Evolutionary conservation across 2,329 filamentous ascomycete genomes (phyloP).

Genomic region (Coniella lustricola): DNA sequence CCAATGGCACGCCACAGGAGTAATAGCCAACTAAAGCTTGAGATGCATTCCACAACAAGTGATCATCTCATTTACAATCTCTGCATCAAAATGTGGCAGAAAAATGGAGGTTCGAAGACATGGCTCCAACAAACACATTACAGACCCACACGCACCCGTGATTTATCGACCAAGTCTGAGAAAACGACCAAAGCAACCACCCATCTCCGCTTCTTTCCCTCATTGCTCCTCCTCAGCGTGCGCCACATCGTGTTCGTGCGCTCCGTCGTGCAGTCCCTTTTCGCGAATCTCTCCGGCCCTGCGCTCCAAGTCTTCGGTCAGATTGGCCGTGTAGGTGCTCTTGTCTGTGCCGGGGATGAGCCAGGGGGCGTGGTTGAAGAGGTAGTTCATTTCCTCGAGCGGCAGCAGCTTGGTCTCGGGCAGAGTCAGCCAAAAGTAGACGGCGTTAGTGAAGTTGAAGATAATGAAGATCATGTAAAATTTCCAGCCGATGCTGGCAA

Average conservation of each 20-base stretch:
- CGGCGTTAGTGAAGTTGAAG: conserved; percentile 46
- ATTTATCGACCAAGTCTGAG: no score
- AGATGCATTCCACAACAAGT: no score
- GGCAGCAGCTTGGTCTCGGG: conserved; percentile 57
- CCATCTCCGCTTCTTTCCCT: background rate
- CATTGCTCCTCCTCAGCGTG: background rate
- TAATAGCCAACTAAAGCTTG: no score
- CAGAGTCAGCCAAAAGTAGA: conserved; percentile 52
- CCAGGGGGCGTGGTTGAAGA: conserved; percentile 54
- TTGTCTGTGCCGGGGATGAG: conserved; percentile 52
- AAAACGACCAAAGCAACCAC: no score
- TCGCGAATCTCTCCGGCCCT: conserved; percentile 48
- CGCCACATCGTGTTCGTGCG: conserved; percentile 6
- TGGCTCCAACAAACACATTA: no score
- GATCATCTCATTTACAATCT: no score
- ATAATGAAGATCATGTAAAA: conserved; percentile 47
- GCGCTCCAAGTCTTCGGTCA: conserved; percentile 47
- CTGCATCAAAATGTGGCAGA: no score
- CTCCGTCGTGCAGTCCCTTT: conserved; percentile 30
- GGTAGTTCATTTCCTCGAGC: conserved; percentile 59
- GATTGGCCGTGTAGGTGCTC: conserved; percentile 38
- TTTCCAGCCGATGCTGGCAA: conserved; percentile 36
- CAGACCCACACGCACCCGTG: no score
- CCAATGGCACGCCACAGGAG: no score
- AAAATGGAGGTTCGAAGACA: no score